Conservation (phyloP, 2,329 filamentous ascomycete genomes). For the Amauroascus verrucosus region DNA sequence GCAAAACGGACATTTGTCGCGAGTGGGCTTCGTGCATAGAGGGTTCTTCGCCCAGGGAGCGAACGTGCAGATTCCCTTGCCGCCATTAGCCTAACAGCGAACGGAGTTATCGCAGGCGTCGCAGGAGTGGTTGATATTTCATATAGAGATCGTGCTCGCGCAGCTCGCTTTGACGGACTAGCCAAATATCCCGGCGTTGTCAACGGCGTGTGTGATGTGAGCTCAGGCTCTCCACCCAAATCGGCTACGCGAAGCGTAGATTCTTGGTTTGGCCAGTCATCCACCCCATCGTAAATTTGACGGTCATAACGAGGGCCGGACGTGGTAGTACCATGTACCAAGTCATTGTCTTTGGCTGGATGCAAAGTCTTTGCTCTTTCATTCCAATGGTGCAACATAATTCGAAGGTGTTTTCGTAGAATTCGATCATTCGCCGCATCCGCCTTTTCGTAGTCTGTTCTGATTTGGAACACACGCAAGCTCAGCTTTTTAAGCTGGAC, state of each 20-base stretch:
- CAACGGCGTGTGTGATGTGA: conserved; percentile 29
- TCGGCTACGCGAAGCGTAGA: conserved; percentile 32
- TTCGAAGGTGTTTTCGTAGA: conserved; percentile 45
- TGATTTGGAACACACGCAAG: conserved; percentile 47
- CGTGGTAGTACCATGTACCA: conserved; percentile 10
- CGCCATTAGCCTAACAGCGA: conserved; percentile 31
- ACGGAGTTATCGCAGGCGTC: conserved; percentile 36
- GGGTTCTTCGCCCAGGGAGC: conserved; percentile 7
- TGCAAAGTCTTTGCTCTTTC: conserved; percentile 33
- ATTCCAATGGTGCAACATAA: conserved; percentile 48
- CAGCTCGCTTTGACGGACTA: conserved; percentile 39
- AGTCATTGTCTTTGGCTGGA: conserved; percentile 23
- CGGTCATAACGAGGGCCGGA: conserved; percentile 2
- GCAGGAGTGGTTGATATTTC: conserved; percentile 38
- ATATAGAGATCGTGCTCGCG: conserved; percentile 33
- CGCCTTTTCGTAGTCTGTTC: conserved; percentile 43
- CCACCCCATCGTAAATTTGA: conserved; percentile 12
- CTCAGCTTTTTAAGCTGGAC: conserved; percentile 47
- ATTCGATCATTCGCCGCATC: conserved; percentile 45
- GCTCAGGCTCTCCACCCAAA: conserved; percentile 25
- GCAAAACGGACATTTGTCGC: conserved; percentile 34
- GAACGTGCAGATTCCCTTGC: conserved; percentile 12
- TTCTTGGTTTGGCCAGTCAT: conserved; percentile 28
- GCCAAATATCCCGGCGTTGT: conserved; percentile 35
- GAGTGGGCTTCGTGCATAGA: conserved; percentile 16